Conservation (phyloP, 257 asterid species). For the Petrea volubilis region DNA sequence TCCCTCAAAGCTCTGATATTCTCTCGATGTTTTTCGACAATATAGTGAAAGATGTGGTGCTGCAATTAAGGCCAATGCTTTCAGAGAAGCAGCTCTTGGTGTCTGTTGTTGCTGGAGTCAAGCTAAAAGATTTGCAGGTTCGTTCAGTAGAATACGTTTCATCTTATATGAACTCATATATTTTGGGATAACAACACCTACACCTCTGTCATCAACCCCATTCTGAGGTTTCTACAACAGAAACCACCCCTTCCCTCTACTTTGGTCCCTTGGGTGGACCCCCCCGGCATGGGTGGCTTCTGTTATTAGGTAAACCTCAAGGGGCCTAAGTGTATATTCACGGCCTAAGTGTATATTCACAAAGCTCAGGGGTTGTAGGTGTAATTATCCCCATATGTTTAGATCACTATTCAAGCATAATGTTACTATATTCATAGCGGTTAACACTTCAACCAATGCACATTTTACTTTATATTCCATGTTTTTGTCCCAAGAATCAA, state of each 20-base stretch:
- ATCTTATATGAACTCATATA: background rate
- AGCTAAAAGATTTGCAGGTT: slow-evolving; percentile 90
- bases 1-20: slow-evolving; percentile 5
- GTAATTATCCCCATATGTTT: too few relatives aligned
- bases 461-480: background rate
- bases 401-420: background rate
- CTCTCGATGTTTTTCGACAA: slow-evolving; percentile 2
- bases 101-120: slow-evolving; percentile 93
- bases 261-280: too few relatives aligned
- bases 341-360: too few relatives aligned
- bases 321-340: too few relatives aligned
- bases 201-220: too few relatives aligned
- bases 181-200: too few relatives aligned
- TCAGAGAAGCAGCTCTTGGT: slow-evolving; percentile 82
- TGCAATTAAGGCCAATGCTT: slow-evolving; percentile 62
- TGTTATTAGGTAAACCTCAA: too few relatives aligned
- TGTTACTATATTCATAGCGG: background rate
- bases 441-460: background rate
- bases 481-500: background rate
- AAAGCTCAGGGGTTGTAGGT: too few relatives aligned
- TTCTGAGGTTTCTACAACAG: too few relatives aligned
- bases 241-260: too few relatives aligned
- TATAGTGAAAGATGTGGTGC: slow-evolving; percentile 71
- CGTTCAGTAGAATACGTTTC: slow-evolving; percentile 18
- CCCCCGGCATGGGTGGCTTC: too few relatives aligned